phyloP scores from a whole-genome alignment of 768 basidiomycete genomes.

The Mycena epipterygia region DNA sequence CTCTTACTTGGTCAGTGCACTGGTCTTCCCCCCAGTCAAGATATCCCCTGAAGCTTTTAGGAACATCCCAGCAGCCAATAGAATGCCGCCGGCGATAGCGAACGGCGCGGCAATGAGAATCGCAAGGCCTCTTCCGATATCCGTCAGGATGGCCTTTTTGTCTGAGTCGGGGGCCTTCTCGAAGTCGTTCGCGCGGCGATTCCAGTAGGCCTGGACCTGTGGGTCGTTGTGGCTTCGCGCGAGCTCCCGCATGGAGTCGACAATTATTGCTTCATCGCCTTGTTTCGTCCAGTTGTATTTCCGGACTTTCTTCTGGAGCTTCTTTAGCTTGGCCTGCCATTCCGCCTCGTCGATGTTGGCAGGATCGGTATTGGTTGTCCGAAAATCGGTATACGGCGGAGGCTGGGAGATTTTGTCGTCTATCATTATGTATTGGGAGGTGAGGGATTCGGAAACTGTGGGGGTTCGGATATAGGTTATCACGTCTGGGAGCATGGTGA shows the following conservation, averaged over 20 bases:
- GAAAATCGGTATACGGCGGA: neutral
- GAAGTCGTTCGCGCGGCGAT: slow-evolving; percentile 20
- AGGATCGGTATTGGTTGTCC: neutral
- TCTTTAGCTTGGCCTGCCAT: slow-evolving; percentile 23
- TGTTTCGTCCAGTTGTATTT: slow-evolving; percentile 32
- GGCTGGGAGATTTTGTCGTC: slow-evolving; percentile 3
- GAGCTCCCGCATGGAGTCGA: slow-evolving; percentile 31
- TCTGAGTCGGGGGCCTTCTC: slow-evolving; percentile 25
- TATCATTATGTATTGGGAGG: neutral
- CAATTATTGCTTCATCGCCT: slow-evolving; percentile 22
- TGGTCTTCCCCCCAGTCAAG: slow-evolving; percentile 4
- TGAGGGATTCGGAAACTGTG: neutral
- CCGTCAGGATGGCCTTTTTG: slow-evolving; percentile 15
- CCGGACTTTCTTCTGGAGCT: slow-evolving; percentile 23
- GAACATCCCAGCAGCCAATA: slow-evolving; percentile 17
- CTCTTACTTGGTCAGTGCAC: neutral
- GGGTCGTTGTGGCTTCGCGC: slow-evolving; percentile 29
- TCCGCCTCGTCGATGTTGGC: slow-evolving; percentile 15
- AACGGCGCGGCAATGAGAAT: slow-evolving; percentile 30
- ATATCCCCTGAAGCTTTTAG: slow-evolving; percentile 20
- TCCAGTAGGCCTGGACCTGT: slow-evolving; percentile 32
- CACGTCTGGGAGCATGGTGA: slow-evolving; percentile 24
- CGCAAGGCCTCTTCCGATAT: slow-evolving; percentile 22
- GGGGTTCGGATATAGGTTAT: slow-evolving; percentile 17
- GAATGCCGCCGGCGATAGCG: slow-evolving; percentile 8